A percentile compares a stretch with the other conserved stretches of the same genome.
Conservation (phyloP, 495 filamentous ascomycete genomes). For the Diplogelasinospora grovesii region DNA sequence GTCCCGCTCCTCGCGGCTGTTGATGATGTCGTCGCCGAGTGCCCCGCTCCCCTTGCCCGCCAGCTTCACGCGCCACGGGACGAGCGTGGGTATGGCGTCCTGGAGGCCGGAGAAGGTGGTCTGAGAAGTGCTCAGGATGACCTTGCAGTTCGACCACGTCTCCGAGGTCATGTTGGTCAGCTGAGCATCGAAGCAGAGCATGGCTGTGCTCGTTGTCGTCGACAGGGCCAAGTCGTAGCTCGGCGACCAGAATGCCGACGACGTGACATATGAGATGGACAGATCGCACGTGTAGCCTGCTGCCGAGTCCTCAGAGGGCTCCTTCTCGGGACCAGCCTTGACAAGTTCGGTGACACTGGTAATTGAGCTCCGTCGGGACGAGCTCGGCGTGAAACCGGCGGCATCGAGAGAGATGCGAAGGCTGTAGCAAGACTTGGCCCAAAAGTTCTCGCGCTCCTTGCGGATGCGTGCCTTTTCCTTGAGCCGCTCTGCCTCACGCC, state of each 20-base stretch:
- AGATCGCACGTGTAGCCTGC: conserved; percentile 38
- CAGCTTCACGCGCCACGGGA: conserved; percentile 55
- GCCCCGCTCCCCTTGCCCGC: conserved; percentile 15
- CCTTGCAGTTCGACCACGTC: conserved; percentile 58
- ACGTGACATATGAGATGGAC: conserved; percentile 57
- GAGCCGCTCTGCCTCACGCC: conserved; percentile 33
- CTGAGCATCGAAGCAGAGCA: conserved; percentile 57
- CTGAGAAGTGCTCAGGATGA: conserved; percentile 63
- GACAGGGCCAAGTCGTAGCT: conserved; percentile 60
- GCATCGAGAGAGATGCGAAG: conserved; percentile 54
- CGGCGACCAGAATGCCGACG: conserved; percentile 55
- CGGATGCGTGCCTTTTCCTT: conserved; percentile 47
- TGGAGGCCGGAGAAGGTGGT: conserved; percentile 55
- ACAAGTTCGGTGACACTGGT: conserved; percentile 31
- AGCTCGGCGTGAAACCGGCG: conserved; percentile 41
- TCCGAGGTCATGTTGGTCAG: conserved; percentile 60
- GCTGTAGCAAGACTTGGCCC: conserved; percentile 51
- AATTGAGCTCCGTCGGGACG: conserved; percentile 51
- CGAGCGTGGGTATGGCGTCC: conserved; percentile 51
- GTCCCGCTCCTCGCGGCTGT: conserved; percentile 23
- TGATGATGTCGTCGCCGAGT: conserved; percentile 13
- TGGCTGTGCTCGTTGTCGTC: conserved; percentile 46
- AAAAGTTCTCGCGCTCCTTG: conserved; percentile 47
- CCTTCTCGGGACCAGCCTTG: conserved; percentile 21
- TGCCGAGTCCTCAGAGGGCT: conserved; percentile 6